Evolutionary conservation across 495 filamentous ascomycete genomes (phyloP).

Genomic region (Copromyces sp.): DNA sequence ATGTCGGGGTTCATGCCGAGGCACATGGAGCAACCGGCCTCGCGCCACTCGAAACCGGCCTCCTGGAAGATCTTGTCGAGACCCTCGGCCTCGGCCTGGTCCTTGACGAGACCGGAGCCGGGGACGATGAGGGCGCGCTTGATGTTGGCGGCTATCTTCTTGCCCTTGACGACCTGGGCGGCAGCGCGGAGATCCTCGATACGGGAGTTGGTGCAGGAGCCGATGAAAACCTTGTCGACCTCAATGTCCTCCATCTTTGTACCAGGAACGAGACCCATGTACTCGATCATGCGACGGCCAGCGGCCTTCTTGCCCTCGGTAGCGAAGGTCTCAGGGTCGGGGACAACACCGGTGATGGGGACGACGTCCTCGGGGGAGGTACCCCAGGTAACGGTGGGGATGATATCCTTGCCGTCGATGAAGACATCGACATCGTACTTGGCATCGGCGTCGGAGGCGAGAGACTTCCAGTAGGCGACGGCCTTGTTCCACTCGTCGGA

Average conservation of each 20-base stretch:
- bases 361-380: constrained; percentile 94
- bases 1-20: constrained; percentile 99
- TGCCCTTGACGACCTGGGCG: constrained; percentile 73
- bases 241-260: constrained; percentile 83
- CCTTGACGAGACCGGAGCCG: constrained; percentile 89
- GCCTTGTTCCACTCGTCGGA: constrained; percentile 86
- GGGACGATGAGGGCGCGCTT: constrained; percentile 94
- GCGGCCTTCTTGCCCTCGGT: constrained; percentile 67
- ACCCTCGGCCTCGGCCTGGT: constrained; percentile 83
- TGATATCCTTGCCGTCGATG: constrained; percentile 84
- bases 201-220: constrained; percentile 93
- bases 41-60: constrained; percentile 94
- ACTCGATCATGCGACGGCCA: constrained; percentile 75
- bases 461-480: constrained; percentile 75
- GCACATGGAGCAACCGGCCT: constrained; percentile 98
- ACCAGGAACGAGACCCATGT: constrained; percentile 84
- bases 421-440: constrained; percentile 79
- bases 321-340: constrained; percentile 76
- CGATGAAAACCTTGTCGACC: constrained; percentile 96
- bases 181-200: constrained; percentile 94
- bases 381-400: constrained; percentile 92
- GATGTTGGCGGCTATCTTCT: constrained; percentile 74
- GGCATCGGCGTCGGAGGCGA: constrained; percentile 76
- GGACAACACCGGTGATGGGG: constrained; percentile 82
- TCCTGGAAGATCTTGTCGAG: constrained; percentile 86